phyloP scores from a whole-genome alignment of 2,329 filamentous ascomycete species.

The Tympanopsis confertula region DNA sequence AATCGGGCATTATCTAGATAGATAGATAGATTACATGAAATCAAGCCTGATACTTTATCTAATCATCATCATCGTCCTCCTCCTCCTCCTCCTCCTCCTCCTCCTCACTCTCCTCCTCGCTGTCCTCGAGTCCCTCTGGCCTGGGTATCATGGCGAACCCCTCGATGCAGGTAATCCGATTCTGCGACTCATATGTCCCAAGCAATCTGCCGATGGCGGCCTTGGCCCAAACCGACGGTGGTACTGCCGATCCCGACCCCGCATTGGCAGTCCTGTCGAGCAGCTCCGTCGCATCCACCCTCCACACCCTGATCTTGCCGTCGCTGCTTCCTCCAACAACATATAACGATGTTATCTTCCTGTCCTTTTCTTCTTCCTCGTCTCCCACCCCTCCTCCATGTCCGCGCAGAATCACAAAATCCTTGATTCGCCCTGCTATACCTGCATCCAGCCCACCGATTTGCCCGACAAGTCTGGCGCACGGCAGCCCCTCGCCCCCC shows the following conservation, averaged over 20 bases:
- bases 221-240: slow-evolving; percentile 1
- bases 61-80: slow-evolving; percentile 16
- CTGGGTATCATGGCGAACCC: slow-evolving; percentile 74
- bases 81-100: slow-evolving; percentile 26
- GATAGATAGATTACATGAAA: too few relatives aligned
- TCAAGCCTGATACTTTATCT: too few relatives aligned
- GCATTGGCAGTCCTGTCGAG: slow-evolving; percentile 3
- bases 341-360: slow-evolving; percentile 21
- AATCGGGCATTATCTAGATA: slow-evolving; percentile 8
- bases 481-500: slow-evolving; percentile 34
- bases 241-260: neutral
- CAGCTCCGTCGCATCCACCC: slow-evolving; percentile 32
- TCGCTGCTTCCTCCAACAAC: slow-evolving; percentile 74
- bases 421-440: slow-evolving; percentile 69
- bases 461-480: slow-evolving; percentile 61
- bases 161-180: slow-evolving; percentile 78
- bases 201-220: slow-evolving; percentile 50
- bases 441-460: slow-evolving; percentile 64
- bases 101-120: slow-evolving; percentile 33
- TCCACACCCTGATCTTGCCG: slow-evolving; percentile 73
- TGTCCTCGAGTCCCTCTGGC: slow-evolving; percentile 48
- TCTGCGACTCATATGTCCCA: slow-evolving; percentile 72
- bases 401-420: slow-evolving; percentile 56
- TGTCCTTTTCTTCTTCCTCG: slow-evolving; percentile 12
- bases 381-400: slow-evolving; percentile 6